Conservation (phyloP, 2,329 filamentous ascomycete species). For the Westerdykella sp. region DNA sequence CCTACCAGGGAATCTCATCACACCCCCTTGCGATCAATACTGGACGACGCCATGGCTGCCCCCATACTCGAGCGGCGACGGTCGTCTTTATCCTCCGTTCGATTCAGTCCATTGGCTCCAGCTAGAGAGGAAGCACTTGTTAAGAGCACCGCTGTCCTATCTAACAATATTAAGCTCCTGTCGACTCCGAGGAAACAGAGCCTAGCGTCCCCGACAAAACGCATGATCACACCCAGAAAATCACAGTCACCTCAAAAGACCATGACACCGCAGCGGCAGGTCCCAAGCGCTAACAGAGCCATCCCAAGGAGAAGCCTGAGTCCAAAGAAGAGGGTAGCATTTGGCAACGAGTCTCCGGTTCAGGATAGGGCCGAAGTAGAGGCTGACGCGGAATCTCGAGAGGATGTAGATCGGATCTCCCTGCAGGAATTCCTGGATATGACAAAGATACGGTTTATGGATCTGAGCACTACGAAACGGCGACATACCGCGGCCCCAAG, state of each 20-base stretch:
- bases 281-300: conserved; percentile 31
- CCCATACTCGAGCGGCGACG: conserved; percentile 31
- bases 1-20: conserved; percentile 15
- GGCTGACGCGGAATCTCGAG: conserved; percentile 13
- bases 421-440: conserved; percentile 90
- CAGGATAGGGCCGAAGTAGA: conserved; percentile 15
- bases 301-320: conserved; percentile 26
- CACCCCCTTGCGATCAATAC: conserved; percentile 15
- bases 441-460: conserved; percentile 97
- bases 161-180: conserved; percentile 44
- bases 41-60: conserved; percentile 29
- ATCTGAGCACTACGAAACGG: conserved; percentile 91
- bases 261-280: conserved; percentile 29
- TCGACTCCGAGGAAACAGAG: conserved; percentile 46
- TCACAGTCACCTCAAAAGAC: conserved; percentile 36
- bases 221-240: conserved; percentile 33
- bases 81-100: conserved; percentile 29
- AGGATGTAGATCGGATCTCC: conserved; percentile 59
- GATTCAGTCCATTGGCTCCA: conserved; percentile 31
- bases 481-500: conserved; percentile 62
- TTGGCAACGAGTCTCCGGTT: conserved; percentile 20
- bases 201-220: conserved; percentile 39
- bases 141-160: conserved; percentile 30
- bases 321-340: conserved; percentile 30
- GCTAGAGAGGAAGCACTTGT: conserved; percentile 24